Evolutionary conservation across 805 yeast species (phyloP).

Genomic region (Saccharomycopsis fibuligera): DNA sequence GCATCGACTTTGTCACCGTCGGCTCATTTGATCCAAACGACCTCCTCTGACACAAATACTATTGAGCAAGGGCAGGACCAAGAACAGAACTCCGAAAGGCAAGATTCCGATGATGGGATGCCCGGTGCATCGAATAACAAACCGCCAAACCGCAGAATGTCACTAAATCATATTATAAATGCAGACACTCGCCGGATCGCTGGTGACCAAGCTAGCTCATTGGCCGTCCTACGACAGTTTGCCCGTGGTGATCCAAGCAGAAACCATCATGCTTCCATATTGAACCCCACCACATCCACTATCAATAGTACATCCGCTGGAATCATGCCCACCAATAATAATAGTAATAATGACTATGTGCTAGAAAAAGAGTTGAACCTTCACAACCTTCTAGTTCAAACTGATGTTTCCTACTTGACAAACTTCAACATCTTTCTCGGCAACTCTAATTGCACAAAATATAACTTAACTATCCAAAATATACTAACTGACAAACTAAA

Average conservation of each 20-base stretch:
- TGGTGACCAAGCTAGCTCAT: background rate
- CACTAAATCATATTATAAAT: slow-evolving; percentile 5
- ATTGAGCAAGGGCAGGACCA: background rate
- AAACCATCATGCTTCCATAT: background rate
- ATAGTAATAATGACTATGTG: slow-evolving; percentile 3
- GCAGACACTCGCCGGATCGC: too few species aligned
- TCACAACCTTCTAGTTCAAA: slow-evolving; percentile 7
- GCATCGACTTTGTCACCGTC: too few species aligned
- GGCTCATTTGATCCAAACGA: background rate
- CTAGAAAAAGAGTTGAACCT: slow-evolving; percentile 10
- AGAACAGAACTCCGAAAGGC: too few species aligned
- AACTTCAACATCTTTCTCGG: slow-evolving; percentile 8
- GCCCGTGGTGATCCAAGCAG: too few species aligned
- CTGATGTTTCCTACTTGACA: slow-evolving; percentile 8
- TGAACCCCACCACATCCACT: background rate
- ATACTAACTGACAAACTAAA: slow-evolving; percentile 7
- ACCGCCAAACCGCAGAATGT: slow-evolving; percentile 8
- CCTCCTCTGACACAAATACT: too few species aligned
- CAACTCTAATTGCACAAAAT: slow-evolving; percentile 13
- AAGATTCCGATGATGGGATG: too few species aligned
- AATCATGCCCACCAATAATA: too few species aligned
- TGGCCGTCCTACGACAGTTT: too few species aligned
- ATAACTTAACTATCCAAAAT: slow-evolving; percentile 7
- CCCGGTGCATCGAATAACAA: too few species aligned
- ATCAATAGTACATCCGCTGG: background rate